Conservation (phyloP, 768 basidiomycete genomes). For the Phylloporus sp. region DNA sequence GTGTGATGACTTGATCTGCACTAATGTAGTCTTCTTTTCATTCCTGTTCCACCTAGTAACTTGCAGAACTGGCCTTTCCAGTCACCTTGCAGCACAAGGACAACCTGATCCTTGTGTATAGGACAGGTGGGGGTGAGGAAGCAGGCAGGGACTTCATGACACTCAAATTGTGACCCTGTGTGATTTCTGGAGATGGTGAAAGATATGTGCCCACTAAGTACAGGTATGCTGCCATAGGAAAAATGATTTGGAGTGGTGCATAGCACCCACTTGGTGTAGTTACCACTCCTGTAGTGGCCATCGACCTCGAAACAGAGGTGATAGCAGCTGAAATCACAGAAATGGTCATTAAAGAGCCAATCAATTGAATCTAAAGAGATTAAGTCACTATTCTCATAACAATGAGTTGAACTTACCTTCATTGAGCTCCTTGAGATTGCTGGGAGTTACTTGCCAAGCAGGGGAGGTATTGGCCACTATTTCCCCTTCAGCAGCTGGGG, state of each 20-base stretch:
- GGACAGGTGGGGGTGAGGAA: conserved; percentile 1
- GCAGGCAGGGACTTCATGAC: not conserved
- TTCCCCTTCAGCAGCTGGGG: not conserved
- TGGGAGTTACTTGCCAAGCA: no score
- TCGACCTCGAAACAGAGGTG: not conserved
- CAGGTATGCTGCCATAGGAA: not conserved
- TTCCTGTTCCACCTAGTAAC: not conserved
- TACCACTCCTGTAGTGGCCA: not conserved
- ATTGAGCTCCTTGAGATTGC: no score
- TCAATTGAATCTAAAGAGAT: not conserved
- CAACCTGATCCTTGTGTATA: not conserved
- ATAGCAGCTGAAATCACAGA: not conserved
- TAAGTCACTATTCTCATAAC: not conserved
- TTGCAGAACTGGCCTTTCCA: not conserved
- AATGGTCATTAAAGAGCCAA: not conserved
- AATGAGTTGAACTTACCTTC: no score
- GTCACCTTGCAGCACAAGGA: not conserved
- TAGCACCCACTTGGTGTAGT: not conserved
- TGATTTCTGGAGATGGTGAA: not conserved
- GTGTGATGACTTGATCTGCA: not conserved
- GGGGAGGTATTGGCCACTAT: not conserved
- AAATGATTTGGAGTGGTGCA: not conserved
- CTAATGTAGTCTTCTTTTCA: not conserved
- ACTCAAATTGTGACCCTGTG: not conserved
- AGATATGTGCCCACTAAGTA: not conserved